Base-by-base conservation (phyloP, 1,284 basidiomycete genomes). In the Ustilago loliicola region DNA sequence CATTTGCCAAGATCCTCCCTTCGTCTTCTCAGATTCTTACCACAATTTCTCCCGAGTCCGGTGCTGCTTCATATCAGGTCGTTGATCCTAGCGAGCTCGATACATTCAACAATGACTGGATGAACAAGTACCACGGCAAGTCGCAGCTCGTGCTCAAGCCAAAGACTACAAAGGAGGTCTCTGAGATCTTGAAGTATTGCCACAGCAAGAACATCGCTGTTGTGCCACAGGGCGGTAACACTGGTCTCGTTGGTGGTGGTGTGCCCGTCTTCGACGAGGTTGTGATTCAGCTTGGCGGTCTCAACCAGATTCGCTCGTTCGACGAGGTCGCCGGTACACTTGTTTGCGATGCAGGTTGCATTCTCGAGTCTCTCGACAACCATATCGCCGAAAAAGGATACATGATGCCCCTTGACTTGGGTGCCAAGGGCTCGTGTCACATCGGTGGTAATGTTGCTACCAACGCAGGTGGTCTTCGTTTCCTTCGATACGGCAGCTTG, bases 221-320 rank as follows among this genome's bases (percentile, higher is more conserved):
- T 55, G 95, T 98, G 1, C 97, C 97, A 1, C 97, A 99, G 87
- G 96, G 97, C 57, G 97, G 97, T 32, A 99, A 99, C 88, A 99
- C 97, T 0, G 97, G 97, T 25, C 90, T 99, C 11, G 97, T 99
- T 30, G 90, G 97, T n/a, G 97, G 97, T 23, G 92, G 95, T 71
- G 94, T 98, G 11, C 96, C 97, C 0, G 87, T 96, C 19, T 89
- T 91, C 77, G 93, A 97, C 86, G 97, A 99, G 87, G 88, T 99
- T 67, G 90, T 99, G 60, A 87, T 99, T 66, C 95, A 90, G 70
- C 89, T 98, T 45, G 83, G 91, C 32, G 94, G 92, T 82, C 91
- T 99, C 91, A 92, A 91, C 85, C 90, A 91, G 78, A 91, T 99
- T 66, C 91, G 96, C 77, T 92, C 92, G 3, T 99, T 99, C 84